Percentiles rank a stretch among this genome's conserved stretches.
These are phyloP conservation scores for Aegle marmelos DNA, from an alignment of 345 rosid species.

Conservation along the genomic window DNA sequence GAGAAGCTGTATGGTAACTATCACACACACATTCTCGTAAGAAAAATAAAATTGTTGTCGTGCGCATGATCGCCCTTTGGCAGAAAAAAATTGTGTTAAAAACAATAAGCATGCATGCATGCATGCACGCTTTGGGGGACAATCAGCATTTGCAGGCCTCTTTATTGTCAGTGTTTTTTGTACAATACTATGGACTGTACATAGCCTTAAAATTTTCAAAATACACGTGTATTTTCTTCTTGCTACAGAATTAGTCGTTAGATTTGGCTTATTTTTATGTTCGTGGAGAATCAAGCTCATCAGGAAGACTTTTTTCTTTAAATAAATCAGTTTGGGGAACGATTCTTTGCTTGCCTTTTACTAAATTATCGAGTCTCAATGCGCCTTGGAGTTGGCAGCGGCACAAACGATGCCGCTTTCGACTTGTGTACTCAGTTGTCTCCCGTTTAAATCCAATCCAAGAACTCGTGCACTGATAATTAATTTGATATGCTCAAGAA, in stretches of 20 bases:
- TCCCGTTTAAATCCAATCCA: not conserved
- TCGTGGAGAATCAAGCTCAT: rapidly evolving
- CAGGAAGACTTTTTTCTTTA: too few relatives aligned
- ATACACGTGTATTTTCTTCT: too few relatives aligned
- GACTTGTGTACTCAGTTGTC: not conserved
- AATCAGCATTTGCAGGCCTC: not conserved
- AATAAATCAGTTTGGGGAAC: too few relatives aligned
- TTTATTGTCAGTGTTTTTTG: too few relatives aligned
- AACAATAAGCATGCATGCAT: not conserved
- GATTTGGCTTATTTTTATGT: too few relatives aligned
- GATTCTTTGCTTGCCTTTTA: too few relatives aligned
- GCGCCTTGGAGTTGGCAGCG: not conserved
- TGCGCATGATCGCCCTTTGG: not conserved
- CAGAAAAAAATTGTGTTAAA: not conserved
- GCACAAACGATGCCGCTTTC: not conserved
- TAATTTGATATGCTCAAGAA: too few relatives aligned
- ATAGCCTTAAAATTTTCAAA: too few relatives aligned
- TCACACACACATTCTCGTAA: not conserved
- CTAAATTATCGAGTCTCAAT: not conserved
- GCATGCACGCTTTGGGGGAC: not conserved
- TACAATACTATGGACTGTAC: rapidly evolving
- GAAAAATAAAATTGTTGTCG: too few relatives aligned
- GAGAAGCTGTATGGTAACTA: not conserved
- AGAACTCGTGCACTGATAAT: rapidly evolving
- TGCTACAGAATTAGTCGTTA: too few relatives aligned